Base-by-base conservation (phyloP, 208 protist genomes). In the Crithidia expoeki region DNA sequence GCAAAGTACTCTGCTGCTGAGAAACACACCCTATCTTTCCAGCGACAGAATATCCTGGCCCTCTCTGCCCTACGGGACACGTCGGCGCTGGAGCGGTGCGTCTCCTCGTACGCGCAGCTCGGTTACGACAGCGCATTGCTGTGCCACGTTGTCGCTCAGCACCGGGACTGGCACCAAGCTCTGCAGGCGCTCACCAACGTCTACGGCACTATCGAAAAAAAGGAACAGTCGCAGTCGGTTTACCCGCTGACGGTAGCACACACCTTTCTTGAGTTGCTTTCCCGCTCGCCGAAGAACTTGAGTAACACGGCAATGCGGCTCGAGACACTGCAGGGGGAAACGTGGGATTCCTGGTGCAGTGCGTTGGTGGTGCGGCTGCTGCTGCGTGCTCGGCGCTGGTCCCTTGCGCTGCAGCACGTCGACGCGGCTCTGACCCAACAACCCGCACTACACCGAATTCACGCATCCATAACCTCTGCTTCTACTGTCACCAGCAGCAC, bases 291-390 rank as follows among this genome's bases (percentile, higher is more conserved):
- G 2, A 81, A 55, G 28, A 95, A 95, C 44, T 68, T 95, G 23
- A 88, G 80, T 50, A 92, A 88, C 65, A 92, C 84, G 0, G 90
- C 79, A 0, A 79, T 92, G 32, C 80, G 79, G 0, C 70, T 95
- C 25, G 77, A 76, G 5, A 49, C 58, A 33, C 44, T 75, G 59
- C 77, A 86, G 49, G 64, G 47, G 7, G n/a, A 25, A 0, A 60
- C 11, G 6, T 95, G 87, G 86, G 73, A 86, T 56, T 46, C 70
- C 12, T 32, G 40, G 27, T 77, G 73, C 56, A 74, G 84, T 23
- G 64, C 84, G 30, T 27, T n/a, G 21, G 78, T 95, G 50, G 47
- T 85, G 32, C 67, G 68, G 52, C 25, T 95, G 36, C 84, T 95
- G 2, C 60, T 93, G 55, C 74, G 73, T 0, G 73, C 83, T 7